Evolutionary conservation across 345 rosid species (phyloP).

Genomic region (Eucalyptus lansdowneana): DNA sequence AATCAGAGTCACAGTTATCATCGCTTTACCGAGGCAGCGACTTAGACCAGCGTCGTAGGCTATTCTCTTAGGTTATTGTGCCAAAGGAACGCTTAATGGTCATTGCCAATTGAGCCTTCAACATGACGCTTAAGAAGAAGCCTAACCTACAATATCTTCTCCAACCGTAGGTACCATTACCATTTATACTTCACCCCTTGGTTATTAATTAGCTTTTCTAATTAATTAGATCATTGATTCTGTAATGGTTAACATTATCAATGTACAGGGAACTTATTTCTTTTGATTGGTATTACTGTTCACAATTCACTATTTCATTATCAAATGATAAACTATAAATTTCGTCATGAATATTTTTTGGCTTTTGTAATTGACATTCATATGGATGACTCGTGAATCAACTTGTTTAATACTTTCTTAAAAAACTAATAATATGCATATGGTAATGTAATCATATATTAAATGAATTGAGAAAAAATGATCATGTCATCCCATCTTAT

Average conservation of each 20-base stretch:
- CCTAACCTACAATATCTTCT: background rate
- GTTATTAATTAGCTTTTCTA: background rate
- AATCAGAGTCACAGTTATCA: background rate
- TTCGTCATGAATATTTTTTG: too few species aligned
- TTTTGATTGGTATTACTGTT: background rate
- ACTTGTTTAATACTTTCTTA: background rate
- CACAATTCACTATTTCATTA: background rate
- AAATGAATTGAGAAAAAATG: background rate
- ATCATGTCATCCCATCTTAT: background rate
- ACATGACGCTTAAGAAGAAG: background rate
- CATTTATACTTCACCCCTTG: background rate
- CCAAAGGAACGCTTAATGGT: background rate
- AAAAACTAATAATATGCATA: background rate
- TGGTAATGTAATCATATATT: background rate
- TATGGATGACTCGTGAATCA: too few species aligned
- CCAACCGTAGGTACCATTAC: background rate
- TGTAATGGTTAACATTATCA: background rate
- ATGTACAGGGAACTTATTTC: background rate
- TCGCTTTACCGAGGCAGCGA: background rate
- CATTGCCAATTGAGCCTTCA: background rate
- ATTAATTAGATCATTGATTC: background rate
- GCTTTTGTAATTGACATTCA: too few species aligned
- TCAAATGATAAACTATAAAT: background rate
- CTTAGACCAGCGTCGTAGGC: too few species aligned
- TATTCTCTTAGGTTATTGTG: background rate